phyloP scores from a whole-genome alignment of 768 basidiomycete genomes.

The Boletus barrowsii region DNA sequence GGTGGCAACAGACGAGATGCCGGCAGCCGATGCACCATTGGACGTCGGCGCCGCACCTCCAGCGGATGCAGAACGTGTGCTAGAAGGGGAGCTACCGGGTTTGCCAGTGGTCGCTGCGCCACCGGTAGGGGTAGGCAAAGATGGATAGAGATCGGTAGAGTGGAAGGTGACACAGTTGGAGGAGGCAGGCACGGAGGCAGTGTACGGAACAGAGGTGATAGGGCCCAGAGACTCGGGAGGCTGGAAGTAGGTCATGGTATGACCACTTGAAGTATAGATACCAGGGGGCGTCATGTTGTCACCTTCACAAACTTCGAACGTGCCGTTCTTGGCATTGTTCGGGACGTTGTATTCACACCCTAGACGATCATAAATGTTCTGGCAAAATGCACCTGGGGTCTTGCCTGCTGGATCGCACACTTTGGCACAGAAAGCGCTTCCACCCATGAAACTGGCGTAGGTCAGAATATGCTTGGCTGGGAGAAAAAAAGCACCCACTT shows the following conservation, averaged over 20 bases:
- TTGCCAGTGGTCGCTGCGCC: background rate
- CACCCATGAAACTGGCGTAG: slow-evolving; percentile 63
- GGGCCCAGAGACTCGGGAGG: slow-evolving; percentile 46
- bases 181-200: slow-evolving; percentile 37
- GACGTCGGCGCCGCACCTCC: slow-evolving; percentile 17
- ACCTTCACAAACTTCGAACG: slow-evolving; percentile 63
- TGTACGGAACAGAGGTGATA: slow-evolving; percentile 46
- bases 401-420: slow-evolving; percentile 57
- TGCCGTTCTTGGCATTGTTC: slow-evolving; percentile 51
- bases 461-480: background rate
- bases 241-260: slow-evolving; percentile 43
- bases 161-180: slow-evolving; percentile 42
- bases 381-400: slow-evolving; percentile 54
- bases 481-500: slow-evolving; percentile 41
- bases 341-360: slow-evolving; percentile 76
- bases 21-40: slow-evolving; percentile 18
- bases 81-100: background rate
- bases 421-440: slow-evolving; percentile 64
- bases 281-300: slow-evolving; percentile 66
- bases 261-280: slow-evolving; percentile 40
- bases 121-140: slow-evolving; percentile 13
- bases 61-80: slow-evolving; percentile 14
- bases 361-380: slow-evolving; percentile 73
- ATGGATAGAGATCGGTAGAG: slow-evolving; percentile 36
- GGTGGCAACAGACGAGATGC: slow-evolving; percentile 31